A percentile compares a stretch with the other conserved stretches of the same genome.
phyloP scores from a whole-genome alignment of 1,284 basidiomycete genomes.

The Omphalotus olearius region DNA sequence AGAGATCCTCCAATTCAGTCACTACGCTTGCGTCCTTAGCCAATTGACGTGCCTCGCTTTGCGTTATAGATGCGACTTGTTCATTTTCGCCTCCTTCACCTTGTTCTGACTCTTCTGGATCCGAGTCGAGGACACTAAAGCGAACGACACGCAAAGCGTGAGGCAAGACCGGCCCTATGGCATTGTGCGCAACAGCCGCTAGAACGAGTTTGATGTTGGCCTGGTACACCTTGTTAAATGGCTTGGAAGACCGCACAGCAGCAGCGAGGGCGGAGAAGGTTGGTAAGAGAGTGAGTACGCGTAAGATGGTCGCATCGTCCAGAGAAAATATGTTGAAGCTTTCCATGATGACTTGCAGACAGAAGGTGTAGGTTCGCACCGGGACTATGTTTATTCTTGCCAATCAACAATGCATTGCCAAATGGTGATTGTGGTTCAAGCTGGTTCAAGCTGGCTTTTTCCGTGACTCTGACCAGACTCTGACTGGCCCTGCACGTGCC shows the following conservation, averaged over 20 bases:
- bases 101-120: background rate
- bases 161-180: conserved; percentile 12
- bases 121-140: background rate
- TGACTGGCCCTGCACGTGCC: too few relatives aligned
- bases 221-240: background rate
- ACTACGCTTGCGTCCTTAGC: conserved; percentile 1
- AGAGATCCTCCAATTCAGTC: conserved; percentile 3
- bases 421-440: too few relatives aligned
- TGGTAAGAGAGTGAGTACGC: background rate
- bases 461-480: too few relatives aligned
- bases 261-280: background rate
- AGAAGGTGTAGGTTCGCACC: too few relatives aligned
- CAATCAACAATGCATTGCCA: too few relatives aligned
- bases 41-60: background rate
- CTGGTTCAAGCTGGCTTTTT: too few relatives aligned
- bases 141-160: conserved; percentile 13
- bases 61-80: background rate
- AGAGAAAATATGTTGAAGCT: too few relatives aligned
- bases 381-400: too few relatives aligned
- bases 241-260: background rate
- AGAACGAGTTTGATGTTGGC: background rate
- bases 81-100: background rate
- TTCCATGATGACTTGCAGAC: too few relatives aligned
- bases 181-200: conserved; percentile 7
- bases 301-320: too few relatives aligned